Base-by-base conservation (phyloP, 2,329 filamentous ascomycete genomes). In the Erysiphe pulchra region DNA sequence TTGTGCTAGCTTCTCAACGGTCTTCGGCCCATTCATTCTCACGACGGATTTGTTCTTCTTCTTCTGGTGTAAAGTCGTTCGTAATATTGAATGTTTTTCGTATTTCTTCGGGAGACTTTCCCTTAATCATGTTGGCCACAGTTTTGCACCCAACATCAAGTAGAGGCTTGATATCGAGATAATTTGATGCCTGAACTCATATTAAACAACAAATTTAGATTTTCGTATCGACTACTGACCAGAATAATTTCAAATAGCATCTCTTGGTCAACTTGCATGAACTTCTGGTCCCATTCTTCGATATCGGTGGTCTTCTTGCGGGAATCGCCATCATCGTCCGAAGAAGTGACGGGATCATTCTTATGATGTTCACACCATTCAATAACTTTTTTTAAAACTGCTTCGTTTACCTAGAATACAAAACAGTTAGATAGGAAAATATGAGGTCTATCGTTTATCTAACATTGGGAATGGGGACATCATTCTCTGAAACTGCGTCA, bases 101-200 rank as follows among this genome's bases (percentile, higher is more conserved):
- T 57, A 98, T 98, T 68, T 98, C 90, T 62, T 98, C 90, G 2
- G 90, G 90, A 0, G 85, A 93, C 72, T 98, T 98, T 66, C 90
- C 90, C 80, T 98, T 98, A 71, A 98, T 98, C 90, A 98, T 98
- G 67, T 98, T 98, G 50, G 90, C 90, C 14, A 98, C 90, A 0
- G 90, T 98, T 75, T 98, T 98, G 75, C 90, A 98, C 50, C 90
- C 90, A 49, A 95, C 87, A 53, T 98, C 90, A 28, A 98, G 78
- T 1, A 98, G 80, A 1, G 85, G 80, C 73, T 95, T 98, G 69
- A 98, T 98, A 55, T 98, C 90, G 49, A 98, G 79, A 63, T 95
- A 98, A 70, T 98, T 98, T 56, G 87, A 84, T 3, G 90, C 90
- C 82, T 90, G 53, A 13, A 46, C 8, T 28, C 24, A 45, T 45